Conservation (phyloP, 805 yeast genomes). For the Cyberlindnera mississippiensis region DNA sequence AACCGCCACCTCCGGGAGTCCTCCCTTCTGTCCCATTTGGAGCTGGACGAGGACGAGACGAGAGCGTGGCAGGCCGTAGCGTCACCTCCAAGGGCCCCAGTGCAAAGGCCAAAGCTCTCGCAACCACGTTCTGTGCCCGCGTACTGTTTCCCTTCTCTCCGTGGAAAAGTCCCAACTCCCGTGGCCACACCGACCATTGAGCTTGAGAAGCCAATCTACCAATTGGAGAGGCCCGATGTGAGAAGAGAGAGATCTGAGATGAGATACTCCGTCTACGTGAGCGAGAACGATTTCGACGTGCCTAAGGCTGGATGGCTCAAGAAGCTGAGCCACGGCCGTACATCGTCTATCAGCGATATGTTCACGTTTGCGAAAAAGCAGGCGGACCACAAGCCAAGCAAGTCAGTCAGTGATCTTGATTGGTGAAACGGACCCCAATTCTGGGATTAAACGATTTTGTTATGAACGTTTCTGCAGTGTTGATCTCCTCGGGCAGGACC, state of each 20-base stretch:
- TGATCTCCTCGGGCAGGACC: no score
- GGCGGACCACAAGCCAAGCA: slow-evolving; percentile 6
- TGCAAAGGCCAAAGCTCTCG: background rate
- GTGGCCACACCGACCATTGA: slow-evolving; percentile 7
- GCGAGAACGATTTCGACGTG: slow-evolving; percentile 13
- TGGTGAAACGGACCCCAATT: background rate
- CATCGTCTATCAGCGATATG: slow-evolving; percentile 9
- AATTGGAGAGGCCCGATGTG: slow-evolving; percentile 8
- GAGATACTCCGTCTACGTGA: slow-evolving; percentile 14
- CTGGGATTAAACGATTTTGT: background rate
- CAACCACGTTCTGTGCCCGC: slow-evolving; percentile 16
- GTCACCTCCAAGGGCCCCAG: slow-evolving; percentile 5
- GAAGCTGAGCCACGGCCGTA: slow-evolving; percentile 7
- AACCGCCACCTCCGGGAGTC: slow-evolving; percentile 11
- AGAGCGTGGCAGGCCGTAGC: slow-evolving; percentile 12
- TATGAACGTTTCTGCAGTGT: no score
- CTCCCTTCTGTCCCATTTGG: slow-evolving; percentile 12
- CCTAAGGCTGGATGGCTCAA: slow-evolving; percentile 14
- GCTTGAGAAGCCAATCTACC: slow-evolving; percentile 6
- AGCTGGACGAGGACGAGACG: slow-evolving; percentile 14
- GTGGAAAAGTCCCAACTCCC: slow-evolving; percentile 11
- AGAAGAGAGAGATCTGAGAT: slow-evolving; percentile 2
- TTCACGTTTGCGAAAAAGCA: slow-evolving; percentile 5
- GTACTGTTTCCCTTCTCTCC: slow-evolving; percentile 16
- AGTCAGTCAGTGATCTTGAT: slow-evolving; percentile 6